A percentile compares a stretch with the other conserved stretches of the same genome.
Conservation (phyloP, 2,329 filamentous ascomycete species). For the Xylariaceae sp. region DNA sequence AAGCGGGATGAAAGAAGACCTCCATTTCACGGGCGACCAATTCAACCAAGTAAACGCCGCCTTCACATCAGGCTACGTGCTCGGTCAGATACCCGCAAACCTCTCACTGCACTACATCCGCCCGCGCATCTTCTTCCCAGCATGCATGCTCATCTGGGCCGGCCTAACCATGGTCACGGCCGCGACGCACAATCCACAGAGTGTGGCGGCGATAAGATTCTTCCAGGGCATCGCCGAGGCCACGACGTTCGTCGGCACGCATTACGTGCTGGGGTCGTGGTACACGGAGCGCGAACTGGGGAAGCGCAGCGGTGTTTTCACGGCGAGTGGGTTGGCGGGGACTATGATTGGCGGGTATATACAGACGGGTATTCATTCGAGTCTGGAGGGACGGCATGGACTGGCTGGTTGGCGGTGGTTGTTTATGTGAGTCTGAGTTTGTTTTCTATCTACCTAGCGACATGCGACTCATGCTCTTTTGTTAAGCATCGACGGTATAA, state of each 20-base stretch:
- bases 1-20: slow-evolving; percentile 50
- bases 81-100: slow-evolving; percentile 60
- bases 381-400: slow-evolving; percentile 43
- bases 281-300: slow-evolving; percentile 59
- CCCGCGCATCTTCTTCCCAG: slow-evolving; percentile 60
- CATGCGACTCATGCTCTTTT: neutral
- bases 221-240: slow-evolving; percentile 54
- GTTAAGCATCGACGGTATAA: slow-evolving; percentile 45
- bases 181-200: slow-evolving; percentile 44
- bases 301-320: slow-evolving; percentile 59
- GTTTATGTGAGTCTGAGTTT: slow-evolving; percentile 32
- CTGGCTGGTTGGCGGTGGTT: slow-evolving; percentile 55
- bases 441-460: neutral
- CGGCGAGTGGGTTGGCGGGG: slow-evolving; percentile 54
- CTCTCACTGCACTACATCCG: slow-evolving; percentile 59
- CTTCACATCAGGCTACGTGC: slow-evolving; percentile 41
- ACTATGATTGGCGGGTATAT: slow-evolving; percentile 62
- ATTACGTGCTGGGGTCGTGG: slow-evolving; percentile 59
- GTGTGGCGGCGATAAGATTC: slow-evolving; percentile 59
- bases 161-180: slow-evolving; percentile 60
- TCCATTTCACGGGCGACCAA: slow-evolving; percentile 45
- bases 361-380: slow-evolving; percentile 48
- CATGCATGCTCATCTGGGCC: slow-evolving; percentile 62
- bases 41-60: slow-evolving; percentile 52
- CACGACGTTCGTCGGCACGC: slow-evolving; percentile 53